Evolutionary conservation across 2,329 filamentous ascomycete species (phyloP).

Genomic region (Stagonosporopsis cucurbitacearum): DNA sequence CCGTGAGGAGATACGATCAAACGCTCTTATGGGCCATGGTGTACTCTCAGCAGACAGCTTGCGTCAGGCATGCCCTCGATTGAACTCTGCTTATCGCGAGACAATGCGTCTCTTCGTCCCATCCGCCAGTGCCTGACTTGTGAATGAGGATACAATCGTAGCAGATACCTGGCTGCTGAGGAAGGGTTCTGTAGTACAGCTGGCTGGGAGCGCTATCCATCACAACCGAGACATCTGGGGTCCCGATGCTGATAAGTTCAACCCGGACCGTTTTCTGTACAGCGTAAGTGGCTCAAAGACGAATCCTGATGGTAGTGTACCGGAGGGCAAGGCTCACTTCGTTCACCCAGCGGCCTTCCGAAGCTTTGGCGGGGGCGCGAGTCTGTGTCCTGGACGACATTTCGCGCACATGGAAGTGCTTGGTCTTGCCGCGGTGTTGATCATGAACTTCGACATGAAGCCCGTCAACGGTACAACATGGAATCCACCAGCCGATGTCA

Average conservation of each 20-base stretch:
- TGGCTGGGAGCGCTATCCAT: conserved; percentile 55
- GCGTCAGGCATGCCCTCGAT: conserved; percentile 50
- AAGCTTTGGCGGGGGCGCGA: conserved; percentile 42
- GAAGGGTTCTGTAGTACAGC: conserved; percentile 53
- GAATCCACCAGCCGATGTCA: conserved; percentile 28
- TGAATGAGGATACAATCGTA: conserved; percentile 53
- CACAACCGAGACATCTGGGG: conserved; percentile 54
- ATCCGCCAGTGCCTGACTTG: conserved; percentile 49
- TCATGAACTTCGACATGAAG: conserved; percentile 41
- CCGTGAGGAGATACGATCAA: conserved; percentile 48
- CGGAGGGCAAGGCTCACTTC: conserved; percentile 22
- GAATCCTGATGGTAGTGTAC: conserved; percentile 16
- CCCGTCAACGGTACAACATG: conserved; percentile 24
- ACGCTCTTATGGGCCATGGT: conserved; percentile 23
- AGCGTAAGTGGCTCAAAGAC: conserved; percentile 26
- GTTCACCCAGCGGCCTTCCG: conserved; percentile 40
- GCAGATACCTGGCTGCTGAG: conserved; percentile 53
- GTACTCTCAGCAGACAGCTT: conserved; percentile 51
- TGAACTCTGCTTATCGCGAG: conserved; percentile 57
- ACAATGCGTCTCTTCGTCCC: conserved; percentile 53
- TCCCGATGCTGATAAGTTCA: conserved; percentile 50
- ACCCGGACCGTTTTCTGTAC: conserved; percentile 52
- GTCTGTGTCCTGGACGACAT: conserved; percentile 46
- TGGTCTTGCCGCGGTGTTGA: conserved; percentile 35
- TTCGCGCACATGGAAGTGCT: conserved; percentile 46